Base-by-base conservation (phyloP, 106 monocot species). In the Cymbidium sinense region DNA sequence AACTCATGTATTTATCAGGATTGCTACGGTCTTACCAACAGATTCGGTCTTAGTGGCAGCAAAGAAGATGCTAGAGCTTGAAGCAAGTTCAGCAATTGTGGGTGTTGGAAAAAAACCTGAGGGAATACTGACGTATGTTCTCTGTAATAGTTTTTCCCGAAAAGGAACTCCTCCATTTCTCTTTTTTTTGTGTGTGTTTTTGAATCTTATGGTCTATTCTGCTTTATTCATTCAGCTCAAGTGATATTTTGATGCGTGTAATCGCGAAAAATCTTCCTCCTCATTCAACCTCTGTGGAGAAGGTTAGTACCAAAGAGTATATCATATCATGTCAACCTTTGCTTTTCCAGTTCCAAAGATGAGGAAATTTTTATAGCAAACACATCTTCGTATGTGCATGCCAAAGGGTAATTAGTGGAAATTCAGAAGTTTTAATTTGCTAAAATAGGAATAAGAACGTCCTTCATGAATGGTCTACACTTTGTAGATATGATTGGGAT, bases 241-340 rank as follows among this genome's bases (percentile, higher is more conserved):
- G 78, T 50, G 90, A 93, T 55, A 90, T 93, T 70, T 85, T 93
- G 79, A 93, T 93, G 93, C 86, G 88, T 20, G 88, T 93, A 44
- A 82, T 90, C 34, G 79, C 85, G 27, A 84, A 86, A 77, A 90
- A 91, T 84, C 90, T 93, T 82, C 29, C 89, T 76, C 86, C 93
- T 52, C 85, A 90, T 11, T 88, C 84, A 33, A 88, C 90, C 55
- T 76, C 81, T 51, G 88, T 91, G 25, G 87, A 91, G 54, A 81
- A 85, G 90, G 90, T 88, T 82, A 18, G 9, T 73, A 11, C 13
- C 23, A 41, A 39, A 7, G 25, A 44, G 61, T 50, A 43, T 10
- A 74, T 34, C 41, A 62, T 73, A 17, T 69, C 25, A 30, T 82
- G 70, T 25, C 25, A 37, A 35, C 13, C 3, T 55, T 34, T 55